Percentiles rank a stretch among this genome's conserved stretches.
Conservation (phyloP, 2,329 filamentous ascomycete species). For the Zarea fungicola region DNA sequence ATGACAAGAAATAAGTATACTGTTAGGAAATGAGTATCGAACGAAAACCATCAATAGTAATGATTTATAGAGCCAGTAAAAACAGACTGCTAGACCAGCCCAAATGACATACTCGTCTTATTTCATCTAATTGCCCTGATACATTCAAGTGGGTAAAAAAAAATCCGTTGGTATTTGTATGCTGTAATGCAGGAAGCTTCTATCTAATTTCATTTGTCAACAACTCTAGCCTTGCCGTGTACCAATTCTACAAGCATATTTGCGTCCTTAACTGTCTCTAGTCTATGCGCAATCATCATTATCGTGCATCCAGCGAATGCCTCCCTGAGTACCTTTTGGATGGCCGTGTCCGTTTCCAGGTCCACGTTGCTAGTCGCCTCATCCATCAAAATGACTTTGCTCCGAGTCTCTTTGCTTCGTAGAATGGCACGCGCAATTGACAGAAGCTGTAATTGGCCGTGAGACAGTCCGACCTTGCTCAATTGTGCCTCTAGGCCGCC, state of each 20-base stretch:
- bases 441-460: constrained; percentile 14
- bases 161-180: no score
- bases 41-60: no score
- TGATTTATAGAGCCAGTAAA: no score
- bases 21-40: no score
- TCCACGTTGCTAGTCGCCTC: constrained; percentile 15
- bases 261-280: constrained; percentile 9
- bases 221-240: background rate
- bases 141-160: no score
- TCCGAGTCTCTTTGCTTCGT: constrained; percentile 15
- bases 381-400: background rate
- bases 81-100: no score
- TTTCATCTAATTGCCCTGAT: no score
- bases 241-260: background rate
- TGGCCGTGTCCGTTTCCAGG: constrained; percentile 12
- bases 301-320: constrained; percentile 14
- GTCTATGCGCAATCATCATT: constrained; percentile 14
- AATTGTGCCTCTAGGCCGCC: constrained; percentile 31
- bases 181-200: no score
- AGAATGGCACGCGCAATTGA: constrained; percentile 4
- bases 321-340: constrained; percentile 10
- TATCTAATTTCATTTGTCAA: no score
- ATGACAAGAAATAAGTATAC: no score
- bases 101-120: no score
- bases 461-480: constrained; percentile 25